Evolutionary conservation across 2,329 filamentous ascomycete species (phyloP), one percentile per base, ranked within the genome.

Genomic region (Lachnellula hyalina): DNA sequence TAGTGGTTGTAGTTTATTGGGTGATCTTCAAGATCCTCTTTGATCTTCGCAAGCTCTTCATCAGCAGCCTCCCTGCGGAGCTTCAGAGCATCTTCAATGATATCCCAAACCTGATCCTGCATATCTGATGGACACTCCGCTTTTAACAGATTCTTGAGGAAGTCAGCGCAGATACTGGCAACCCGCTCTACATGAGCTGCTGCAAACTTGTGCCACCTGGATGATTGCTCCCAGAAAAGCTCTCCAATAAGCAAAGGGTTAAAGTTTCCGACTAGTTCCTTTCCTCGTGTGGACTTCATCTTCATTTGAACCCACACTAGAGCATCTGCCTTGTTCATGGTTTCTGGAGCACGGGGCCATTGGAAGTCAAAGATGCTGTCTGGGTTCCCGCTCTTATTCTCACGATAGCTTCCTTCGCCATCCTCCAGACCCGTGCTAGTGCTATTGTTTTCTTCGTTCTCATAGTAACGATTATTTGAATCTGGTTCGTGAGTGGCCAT

Each of bases 231-330:
- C 62, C 69, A 68, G 47, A 74, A 75, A 2, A 76, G 58, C 46
- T 74, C 71, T 3, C 68, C 68, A 15, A 76, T 58, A 1, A 75
- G 57, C 1, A 70, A 62, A 2, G 73, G 70, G 53, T 74, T 75
- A 63, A 70, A 72, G 21, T 67, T 71, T 9, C 73, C 72, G 3
- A 67, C 52, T 2, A 75, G 61, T 51, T 75, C 71, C 49, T 52
- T 71, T 55, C 73, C 61, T 41, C 64, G 52, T 44, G 62, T 59
- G 21, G 55, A 61, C 48, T 61, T n/a, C 19, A 46, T 25, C 23
- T 25, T 28, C 1, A 3, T 45, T 3, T 41, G 15, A 17, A 65
- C 62, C 66, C 64, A 69, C 21, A 58, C 36, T n/a, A 67, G 45
- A n/a, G 53, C 61, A 4, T 59, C 53, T 8, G 48, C 35, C 52